Conservation (phyloP, 2,329 filamentous ascomycete species). For the Chaetomium sp. region DNA sequence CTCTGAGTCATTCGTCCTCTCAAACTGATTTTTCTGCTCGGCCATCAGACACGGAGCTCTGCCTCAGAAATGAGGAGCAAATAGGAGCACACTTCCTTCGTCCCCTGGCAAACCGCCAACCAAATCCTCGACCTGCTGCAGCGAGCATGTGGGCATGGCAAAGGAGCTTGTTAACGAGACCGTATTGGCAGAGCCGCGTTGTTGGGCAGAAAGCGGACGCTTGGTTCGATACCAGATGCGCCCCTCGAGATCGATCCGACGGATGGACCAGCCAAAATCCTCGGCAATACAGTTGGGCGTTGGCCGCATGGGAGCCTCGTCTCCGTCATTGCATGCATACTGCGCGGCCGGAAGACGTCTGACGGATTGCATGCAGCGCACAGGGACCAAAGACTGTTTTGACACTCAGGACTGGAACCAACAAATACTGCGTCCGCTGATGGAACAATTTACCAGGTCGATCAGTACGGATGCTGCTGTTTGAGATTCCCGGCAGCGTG, state of each 20-base stretch:
- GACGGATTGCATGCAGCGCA: slow-evolving; percentile 1
- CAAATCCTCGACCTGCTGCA: slow-evolving; percentile 9
- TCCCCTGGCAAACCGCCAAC: slow-evolving; percentile 4
- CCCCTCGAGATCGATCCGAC: slow-evolving; percentile 18
- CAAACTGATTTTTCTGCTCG: slow-evolving; percentile 1
- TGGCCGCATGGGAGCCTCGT: slow-evolving; percentile 9
- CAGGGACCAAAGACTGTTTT: not conserved
- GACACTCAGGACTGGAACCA: slow-evolving; percentile 10
- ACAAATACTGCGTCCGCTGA: not conserved
- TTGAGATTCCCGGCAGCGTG: slow-evolving; percentile 6
- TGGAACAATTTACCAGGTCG: not conserved
- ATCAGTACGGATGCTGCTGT: slow-evolving; percentile 9
- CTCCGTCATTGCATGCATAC: slow-evolving; percentile 12
- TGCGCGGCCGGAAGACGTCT: no score
- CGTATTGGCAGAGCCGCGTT: slow-evolving; percentile 17
- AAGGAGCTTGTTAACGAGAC: slow-evolving; percentile 1
- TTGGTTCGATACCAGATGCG: slow-evolving; percentile 12
- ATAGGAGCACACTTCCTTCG: slow-evolving; percentile 11
- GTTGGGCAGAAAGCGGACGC: slow-evolving; percentile 21
- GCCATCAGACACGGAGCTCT: slow-evolving; percentile 12
- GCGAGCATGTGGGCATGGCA: slow-evolving; percentile 13
- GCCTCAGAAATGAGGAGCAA: slow-evolving; percentile 14
- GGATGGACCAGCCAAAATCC: slow-evolving; percentile 2
- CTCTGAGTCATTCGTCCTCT: slow-evolving; percentile 13
- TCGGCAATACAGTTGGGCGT: slow-evolving; percentile 19